phyloP scores from a whole-genome alignment of 441 rosid genomes.

The Jatropha multifida region DNA sequence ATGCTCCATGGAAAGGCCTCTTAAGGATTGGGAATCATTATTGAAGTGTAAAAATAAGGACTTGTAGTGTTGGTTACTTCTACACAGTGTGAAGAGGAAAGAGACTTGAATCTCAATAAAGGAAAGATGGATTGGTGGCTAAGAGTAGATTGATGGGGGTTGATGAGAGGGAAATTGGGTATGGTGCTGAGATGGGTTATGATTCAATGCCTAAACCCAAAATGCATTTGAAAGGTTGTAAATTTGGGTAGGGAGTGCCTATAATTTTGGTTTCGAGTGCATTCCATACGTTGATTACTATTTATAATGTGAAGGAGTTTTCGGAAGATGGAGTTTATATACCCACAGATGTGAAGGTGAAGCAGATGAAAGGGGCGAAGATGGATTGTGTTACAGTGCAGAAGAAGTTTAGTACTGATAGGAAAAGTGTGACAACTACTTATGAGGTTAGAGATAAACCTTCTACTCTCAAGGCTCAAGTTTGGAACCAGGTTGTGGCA shows the following conservation, averaged over 20 bases:
- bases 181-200: conserved; percentile 59
- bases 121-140: conserved; percentile 93
- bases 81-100: conserved; percentile 80
- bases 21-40: conserved; percentile 72
- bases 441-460: conserved; percentile 97
- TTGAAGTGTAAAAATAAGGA: conserved; percentile 73
- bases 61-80: conserved; percentile 78
- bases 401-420: conserved; percentile 93
- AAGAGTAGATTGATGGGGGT: conserved; percentile 77
- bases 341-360: conserved; percentile 84
- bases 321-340: conserved; percentile 84
- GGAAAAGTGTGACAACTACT: conserved; percentile 82
- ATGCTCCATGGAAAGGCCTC: conserved; percentile 60
- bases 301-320: conserved; percentile 92
- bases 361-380: conserved; percentile 78
- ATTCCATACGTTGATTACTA: conserved; percentile 82
- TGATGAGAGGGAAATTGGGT: conserved; percentile 76
- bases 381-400: conserved; percentile 93
- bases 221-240: conserved; percentile 67
- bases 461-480: conserved; percentile 72
- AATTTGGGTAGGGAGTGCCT: conserved; percentile 90
- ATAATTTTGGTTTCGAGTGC: conserved; percentile 94
- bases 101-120: conserved; percentile 80
- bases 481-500: conserved; percentile 92
- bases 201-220: conserved; percentile 59